These are phyloP conservation scores for Zizania palustris DNA, from an alignment of 202 grass and related monocot species.

Conservation along the genomic window DNA sequence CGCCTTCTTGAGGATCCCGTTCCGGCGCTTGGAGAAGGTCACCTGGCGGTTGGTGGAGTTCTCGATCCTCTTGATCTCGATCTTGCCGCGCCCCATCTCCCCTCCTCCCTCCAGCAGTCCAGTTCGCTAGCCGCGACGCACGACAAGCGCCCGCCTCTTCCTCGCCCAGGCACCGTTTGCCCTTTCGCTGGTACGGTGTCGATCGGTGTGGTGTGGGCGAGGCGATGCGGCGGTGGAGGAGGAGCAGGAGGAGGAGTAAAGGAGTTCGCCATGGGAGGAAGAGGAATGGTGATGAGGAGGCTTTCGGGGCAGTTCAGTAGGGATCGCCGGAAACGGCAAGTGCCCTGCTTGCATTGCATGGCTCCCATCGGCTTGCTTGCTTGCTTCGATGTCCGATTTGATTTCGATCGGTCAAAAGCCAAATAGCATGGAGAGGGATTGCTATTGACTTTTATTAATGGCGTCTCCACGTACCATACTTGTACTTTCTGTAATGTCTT, in stretches of 20 bases:
- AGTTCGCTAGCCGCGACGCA: background rate
- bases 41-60: conserved; percentile 43
- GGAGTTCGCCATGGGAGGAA: conserved; percentile 54
- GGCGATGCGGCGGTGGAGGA: conserved; percentile 11
- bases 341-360: conserved; percentile 29
- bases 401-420: conserved; percentile 19
- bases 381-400: conserved; percentile 16
- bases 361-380: conserved; percentile 36
- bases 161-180: background rate
- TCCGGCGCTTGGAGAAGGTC: conserved; percentile 51
- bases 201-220: conserved; percentile 37
- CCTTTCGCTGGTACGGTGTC: conserved; percentile 22
- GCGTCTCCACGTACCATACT: no score
- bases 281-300: conserved; percentile 58
- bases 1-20: conserved; percentile 50
- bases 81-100: conserved; percentile 48
- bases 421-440: background rate
- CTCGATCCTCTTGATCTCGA: conserved; percentile 49
- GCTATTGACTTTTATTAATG: conserved; percentile 8
- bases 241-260: conserved; percentile 48
- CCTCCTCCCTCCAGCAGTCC: background rate
- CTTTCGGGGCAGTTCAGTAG: conserved; percentile 77
- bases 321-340: conserved; percentile 66
- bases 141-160: conserved; percentile 9
- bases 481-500: background rate